Conservation (phyloP, 768 basidiomycete genomes). For the Plicaturopsis crispa region DNA sequence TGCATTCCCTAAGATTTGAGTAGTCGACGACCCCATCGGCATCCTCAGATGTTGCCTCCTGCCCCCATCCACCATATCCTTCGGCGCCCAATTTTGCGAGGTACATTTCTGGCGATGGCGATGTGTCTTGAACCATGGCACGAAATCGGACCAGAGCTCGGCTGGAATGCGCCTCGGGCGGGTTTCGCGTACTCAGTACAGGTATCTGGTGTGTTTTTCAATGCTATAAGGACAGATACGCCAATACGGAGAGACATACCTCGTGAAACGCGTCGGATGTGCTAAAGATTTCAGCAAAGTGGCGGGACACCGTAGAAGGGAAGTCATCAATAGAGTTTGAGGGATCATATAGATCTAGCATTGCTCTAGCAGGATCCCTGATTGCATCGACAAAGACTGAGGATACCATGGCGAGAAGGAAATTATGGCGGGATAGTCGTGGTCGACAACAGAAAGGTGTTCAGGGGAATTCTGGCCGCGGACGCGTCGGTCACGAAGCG, state of each 20-base stretch:
- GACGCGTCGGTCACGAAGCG: too few relatives aligned
- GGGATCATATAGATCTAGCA: slow-evolving; percentile 40
- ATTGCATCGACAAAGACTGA: slow-evolving; percentile 41
- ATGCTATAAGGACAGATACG: not conserved
- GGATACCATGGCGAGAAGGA: slow-evolving; percentile 42
- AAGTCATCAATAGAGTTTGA: slow-evolving; percentile 22
- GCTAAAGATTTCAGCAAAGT: slow-evolving; percentile 41
- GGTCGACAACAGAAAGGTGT: too few relatives aligned
- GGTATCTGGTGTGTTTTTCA: slow-evolving; percentile 42
- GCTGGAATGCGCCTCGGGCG: slow-evolving; percentile 41
- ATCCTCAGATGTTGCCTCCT: slow-evolving; percentile 22
- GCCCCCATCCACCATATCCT: slow-evolving; percentile 71
- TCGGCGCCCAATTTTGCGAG: slow-evolving; percentile 36
- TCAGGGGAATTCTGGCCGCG: too few relatives aligned
- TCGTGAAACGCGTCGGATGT: slow-evolving; percentile 31
- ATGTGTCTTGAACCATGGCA: slow-evolving; percentile 81
- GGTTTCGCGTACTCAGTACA: slow-evolving; percentile 34
- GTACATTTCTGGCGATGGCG: slow-evolving; percentile 66
- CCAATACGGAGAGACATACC: slow-evolving; percentile 15
- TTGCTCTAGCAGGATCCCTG: slow-evolving; percentile 36
- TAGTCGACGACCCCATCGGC: slow-evolving; percentile 32
- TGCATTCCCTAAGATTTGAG: slow-evolving; percentile 51
- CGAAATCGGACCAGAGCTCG: slow-evolving; percentile 65
- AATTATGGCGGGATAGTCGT: too few relatives aligned
- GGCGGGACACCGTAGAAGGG: slow-evolving; percentile 31